These are phyloP conservation scores for Mycena polygramma DNA, from an alignment of 768 basidiomycete species.

Conservation along the genomic window DNA sequence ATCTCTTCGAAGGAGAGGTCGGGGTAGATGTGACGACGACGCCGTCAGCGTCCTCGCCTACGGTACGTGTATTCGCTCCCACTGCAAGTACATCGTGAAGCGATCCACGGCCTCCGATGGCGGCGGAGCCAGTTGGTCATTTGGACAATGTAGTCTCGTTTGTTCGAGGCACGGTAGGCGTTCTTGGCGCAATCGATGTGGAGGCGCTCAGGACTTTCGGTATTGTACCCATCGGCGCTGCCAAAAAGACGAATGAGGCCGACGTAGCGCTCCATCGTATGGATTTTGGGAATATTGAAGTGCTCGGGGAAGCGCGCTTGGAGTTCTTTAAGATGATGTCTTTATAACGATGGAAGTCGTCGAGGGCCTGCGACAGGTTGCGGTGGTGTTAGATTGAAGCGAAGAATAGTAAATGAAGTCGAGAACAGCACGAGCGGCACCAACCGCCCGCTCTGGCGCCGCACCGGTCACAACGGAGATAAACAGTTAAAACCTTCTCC, in stretches of 20 bases:
- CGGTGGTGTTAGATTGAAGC: not conserved
- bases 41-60: not conserved
- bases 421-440: not conserved
- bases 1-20: not conserved
- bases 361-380: not conserved
- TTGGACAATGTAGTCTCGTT: not conserved
- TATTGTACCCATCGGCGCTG: constrained; percentile 39
- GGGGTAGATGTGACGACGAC: not conserved
- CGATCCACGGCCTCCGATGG: not conserved
- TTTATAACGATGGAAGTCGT: not conserved
- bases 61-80: not conserved
- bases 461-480: constrained; percentile 2
- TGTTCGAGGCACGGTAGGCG: constrained; percentile 12
- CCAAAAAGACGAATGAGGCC: constrained; percentile 29
- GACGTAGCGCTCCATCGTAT: not conserved
- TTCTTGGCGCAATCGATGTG: constrained; percentile 46
- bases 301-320: not conserved
- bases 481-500: constrained; percentile 1
- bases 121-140: not conserved
- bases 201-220: constrained; percentile 48
- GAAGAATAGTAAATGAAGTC: not conserved
- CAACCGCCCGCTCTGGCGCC: not conserved
- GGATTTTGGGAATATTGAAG: not conserved
- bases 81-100: not conserved
- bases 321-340: not conserved